Conservation (phyloP, 345 rosid species). For the Eucalyptus camaldulensis region DNA sequence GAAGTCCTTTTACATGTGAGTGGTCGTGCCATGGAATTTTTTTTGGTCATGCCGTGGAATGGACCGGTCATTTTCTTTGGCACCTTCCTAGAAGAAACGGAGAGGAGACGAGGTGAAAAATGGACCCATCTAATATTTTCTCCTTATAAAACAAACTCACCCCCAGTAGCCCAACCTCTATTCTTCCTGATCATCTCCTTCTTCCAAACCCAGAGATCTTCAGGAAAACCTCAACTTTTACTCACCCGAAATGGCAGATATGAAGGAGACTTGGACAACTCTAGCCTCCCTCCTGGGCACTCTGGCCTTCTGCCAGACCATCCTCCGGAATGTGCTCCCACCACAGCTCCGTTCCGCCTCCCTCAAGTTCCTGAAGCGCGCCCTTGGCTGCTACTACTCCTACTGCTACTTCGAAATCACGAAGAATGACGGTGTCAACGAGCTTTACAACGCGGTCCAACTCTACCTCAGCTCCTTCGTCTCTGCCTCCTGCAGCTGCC, state of each 20-base stretch:
- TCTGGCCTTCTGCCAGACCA: not conserved
- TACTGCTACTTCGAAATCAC: conserved; percentile 74
- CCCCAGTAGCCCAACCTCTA: not conserved
- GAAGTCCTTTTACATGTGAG: not conserved
- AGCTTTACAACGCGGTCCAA: conserved; percentile 93
- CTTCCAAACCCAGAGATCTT: not conserved
- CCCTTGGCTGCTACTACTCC: not conserved
- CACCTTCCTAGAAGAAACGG: not conserved
- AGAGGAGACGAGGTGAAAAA: too few relatives aligned
- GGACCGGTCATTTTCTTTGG: not conserved
- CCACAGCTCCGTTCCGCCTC: not conserved
- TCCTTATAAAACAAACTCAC: not conserved
- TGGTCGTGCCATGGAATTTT: not conserved
- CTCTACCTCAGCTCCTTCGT: conserved; percentile 72
- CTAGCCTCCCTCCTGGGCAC: conserved; percentile 6
- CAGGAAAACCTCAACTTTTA: not conserved
- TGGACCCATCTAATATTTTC: not conserved
- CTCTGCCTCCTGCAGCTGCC: conserved; percentile 60
- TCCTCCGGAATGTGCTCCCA: not conserved
- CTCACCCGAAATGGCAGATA: not conserved
- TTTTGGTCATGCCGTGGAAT: not conserved
- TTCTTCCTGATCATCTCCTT: not conserved
- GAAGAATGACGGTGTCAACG: conserved; percentile 88
- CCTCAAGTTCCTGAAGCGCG: not conserved
- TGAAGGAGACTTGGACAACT: not conserved